Evolutionary conservation across 2,329 filamentous ascomycete species (phyloP), one percentile per base, ranked within the genome.

Genomic region (Penicillium sp.): DNA sequence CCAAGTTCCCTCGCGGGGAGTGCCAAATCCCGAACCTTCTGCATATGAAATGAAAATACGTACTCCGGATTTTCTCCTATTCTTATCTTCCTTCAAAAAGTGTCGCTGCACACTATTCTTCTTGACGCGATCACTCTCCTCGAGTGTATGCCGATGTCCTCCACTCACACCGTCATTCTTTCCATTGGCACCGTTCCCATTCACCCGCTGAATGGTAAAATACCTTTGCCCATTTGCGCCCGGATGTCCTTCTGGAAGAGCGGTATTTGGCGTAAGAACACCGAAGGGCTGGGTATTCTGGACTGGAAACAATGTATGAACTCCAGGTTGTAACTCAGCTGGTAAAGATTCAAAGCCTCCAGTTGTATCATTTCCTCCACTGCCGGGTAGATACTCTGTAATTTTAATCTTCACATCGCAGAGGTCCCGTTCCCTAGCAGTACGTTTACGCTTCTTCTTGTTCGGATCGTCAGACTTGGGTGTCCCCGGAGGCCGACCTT

Each of bases 401-500:
- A 93, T 90, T 73, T 92, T 93, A 72, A 93, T 91, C 76, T 93
- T 93, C 62, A 93, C 90, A 72, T 93, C 89, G 71, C 90, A 93
- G n/a, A 92, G 80, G 74, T 92, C 88, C 13, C 88, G 82, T 72
- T 90, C 86, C 43, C 90, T 81, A n/a, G 87, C 87, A 35, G 83
- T 86, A 26, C 90, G 86, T 74, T 91, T 92, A 37, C 90, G 83
- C 74, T 91, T 92, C 81, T 91, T 92, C 78, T 91, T 92, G 71
- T 86, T 87, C 0, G 90, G 90, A 65, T 93, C 89, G 47, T 89
- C 85, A 1, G 88, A 90, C 71, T 93, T 92, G 57, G 88, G 87
- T 4, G 90, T 93, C 29, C 90, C 90, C 0, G 90, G 87, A 0
- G 90, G 89, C 0, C 90, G 83, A 24, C 90, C 90, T 75, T 93